phyloP scores from a whole-genome alignment of 148 eudicot genomes.

The Agrostemma githago region DNA sequence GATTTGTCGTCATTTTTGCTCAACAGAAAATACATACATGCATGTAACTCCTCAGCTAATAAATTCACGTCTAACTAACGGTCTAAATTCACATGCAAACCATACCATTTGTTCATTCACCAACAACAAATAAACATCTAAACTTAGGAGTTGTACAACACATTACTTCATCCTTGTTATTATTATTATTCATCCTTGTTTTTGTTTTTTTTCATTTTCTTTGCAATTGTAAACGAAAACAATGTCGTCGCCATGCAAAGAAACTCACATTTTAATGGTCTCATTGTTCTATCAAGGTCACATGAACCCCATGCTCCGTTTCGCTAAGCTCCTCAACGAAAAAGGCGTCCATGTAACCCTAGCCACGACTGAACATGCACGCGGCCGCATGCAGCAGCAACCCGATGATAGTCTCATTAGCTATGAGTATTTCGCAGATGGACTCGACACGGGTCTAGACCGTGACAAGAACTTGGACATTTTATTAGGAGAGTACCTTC shows the following conservation, averaged over 20 bases:
- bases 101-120: too few relatives aligned
- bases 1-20: too few relatives aligned
- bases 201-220: too few relatives aligned
- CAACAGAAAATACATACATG: too few relatives aligned
- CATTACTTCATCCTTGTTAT: too few relatives aligned
- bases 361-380: constrained; percentile 32
- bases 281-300: constrained; percentile 42
- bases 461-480: constrained; percentile 27
- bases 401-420: constrained; percentile 4
- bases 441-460: constrained; percentile 22
- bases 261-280: constrained; percentile 38
- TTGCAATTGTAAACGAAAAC: too few relatives aligned
- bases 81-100: too few relatives aligned
- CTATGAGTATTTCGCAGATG: constrained; percentile 33
- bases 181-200: too few relatives aligned
- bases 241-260: constrained; percentile 6
- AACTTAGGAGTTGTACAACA: too few relatives aligned
- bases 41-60: too few relatives aligned
- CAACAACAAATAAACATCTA: too few relatives aligned
- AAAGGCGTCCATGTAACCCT: constrained; percentile 37
- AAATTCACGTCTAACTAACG: too few relatives aligned
- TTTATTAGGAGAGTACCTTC: constrained; percentile 28
- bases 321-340: constrained; percentile 31
- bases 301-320: constrained; percentile 40
- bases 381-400: constrained; percentile 4